Base-by-base conservation (phyloP, 2,329 filamentous ascomycete species). In the Pyrenophora graminea region DNA sequence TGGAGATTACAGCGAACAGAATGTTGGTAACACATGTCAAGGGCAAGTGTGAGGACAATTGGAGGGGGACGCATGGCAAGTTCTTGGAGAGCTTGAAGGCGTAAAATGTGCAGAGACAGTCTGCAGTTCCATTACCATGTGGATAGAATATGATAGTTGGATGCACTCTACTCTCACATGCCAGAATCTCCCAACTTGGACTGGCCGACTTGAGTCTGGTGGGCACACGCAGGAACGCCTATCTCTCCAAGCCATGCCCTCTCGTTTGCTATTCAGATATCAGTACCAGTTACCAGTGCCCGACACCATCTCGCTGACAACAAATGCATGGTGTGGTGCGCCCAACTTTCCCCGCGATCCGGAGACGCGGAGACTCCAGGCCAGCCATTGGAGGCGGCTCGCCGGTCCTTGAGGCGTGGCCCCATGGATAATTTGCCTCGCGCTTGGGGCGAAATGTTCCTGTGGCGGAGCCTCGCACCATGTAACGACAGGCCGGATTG, bases 1-100 rank as follows among this genome's bases (percentile, higher is more conserved):
- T 71, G 25, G 68, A 71, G 56, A 73, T 74, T 27, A 65, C 54
- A 43, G 69, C 64, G 33, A 68, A 63, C 27, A 58, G 68, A 47
- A 43, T 74, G 39, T 41, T 74, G 32, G 62, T 70, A 1, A 68
- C 66, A 2, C 72, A 68, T 19, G 71, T 73, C 10, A 73, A 61
- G 58, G 62, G 62, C 0, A 74, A 74, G 56, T 72, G 70, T 45
- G 71, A 73, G 55, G 60, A 63, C 48, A 71, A 68, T 33, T 74
- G 68, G 67, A 62, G 54, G 37, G 68, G 69, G 5, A 52, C 65
- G 10, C 71, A 73, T 58, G 54, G 42, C n/a, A 59, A 55, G 50
- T 73, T 68, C 51, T 43, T 70, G 9, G 61, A 50, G 37, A 55
- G 65, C 51, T 47, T 71, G 56, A 53, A 54, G 48, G 56, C 27